Percentiles rank a stretch among this genome's conserved stretches.
Conservation (phyloP, 2,329 filamentous ascomycete genomes). For the Arthrobotrys musiformis region DNA sequence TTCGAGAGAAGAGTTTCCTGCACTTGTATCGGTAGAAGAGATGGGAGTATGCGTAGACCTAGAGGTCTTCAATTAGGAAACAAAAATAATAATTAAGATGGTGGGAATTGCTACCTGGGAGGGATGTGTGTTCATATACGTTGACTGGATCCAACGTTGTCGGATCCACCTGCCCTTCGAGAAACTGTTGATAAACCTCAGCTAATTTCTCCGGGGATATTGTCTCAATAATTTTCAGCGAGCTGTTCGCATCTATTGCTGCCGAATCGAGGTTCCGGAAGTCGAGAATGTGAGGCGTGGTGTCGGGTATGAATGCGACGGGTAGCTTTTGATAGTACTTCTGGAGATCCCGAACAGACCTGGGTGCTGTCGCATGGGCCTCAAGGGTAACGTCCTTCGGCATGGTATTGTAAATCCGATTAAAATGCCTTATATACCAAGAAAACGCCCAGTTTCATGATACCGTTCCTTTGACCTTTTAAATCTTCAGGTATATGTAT, state of each 20-base stretch:
- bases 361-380: conserved; percentile 57
- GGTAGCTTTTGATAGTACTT: conserved; percentile 57
- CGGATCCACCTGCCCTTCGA: neutral
- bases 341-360: conserved; percentile 56
- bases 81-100: neutral
- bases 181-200: conserved; percentile 42
- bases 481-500: too few species aligned
- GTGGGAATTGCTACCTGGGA: conserved; percentile 54
- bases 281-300: conserved; percentile 55
- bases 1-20: conserved; percentile 77
- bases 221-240: conserved; percentile 19
- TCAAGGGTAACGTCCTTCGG: conserved; percentile 34
- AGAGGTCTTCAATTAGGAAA: neutral
- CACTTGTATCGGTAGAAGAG: conserved; percentile 74
- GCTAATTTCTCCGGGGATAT: conserved; percentile 21
- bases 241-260: neutral
- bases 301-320: conserved; percentile 10
- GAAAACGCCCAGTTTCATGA: neutral
- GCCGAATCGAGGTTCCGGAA: conserved; percentile 33
- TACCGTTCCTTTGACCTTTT: neutral
- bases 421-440: neutral
- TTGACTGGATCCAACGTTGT: neutral
- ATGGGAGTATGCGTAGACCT: conserved; percentile 84
- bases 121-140: conserved; percentile 55
- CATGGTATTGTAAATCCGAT: neutral